These are phyloP conservation scores for Dimocarpus longan DNA, from an alignment of 345 rosid species.

Conservation along the genomic window DNA sequence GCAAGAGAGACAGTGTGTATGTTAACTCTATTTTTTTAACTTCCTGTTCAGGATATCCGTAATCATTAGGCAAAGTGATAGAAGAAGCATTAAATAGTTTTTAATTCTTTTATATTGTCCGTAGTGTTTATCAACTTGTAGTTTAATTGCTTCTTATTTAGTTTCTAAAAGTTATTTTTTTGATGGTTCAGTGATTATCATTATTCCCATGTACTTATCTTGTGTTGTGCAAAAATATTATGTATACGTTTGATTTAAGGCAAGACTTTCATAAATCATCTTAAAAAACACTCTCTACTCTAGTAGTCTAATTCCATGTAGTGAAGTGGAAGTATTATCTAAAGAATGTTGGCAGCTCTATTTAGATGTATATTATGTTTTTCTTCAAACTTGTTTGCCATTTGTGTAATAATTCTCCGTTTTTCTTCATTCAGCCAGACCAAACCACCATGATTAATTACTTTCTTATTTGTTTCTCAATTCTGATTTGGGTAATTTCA, in stretches of 20 bases:
- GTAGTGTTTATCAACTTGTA: background rate
- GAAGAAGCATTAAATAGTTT: background rate
- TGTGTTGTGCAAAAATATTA: background rate
- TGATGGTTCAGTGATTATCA: background rate
- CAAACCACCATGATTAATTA: background rate
- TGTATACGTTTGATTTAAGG: background rate
- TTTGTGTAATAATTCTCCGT: background rate
- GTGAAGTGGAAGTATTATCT: background rate
- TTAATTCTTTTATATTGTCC: background rate
- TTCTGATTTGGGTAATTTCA: too few species aligned
- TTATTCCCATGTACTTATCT: background rate
- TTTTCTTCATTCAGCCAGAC: background rate
- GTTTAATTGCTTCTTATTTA: background rate
- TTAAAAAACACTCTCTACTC: background rate
- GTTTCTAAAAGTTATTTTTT: background rate
- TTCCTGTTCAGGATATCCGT: constrained; percentile 21
- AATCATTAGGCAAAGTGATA: background rate
- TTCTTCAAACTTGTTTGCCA: background rate
- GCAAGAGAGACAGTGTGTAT: constrained; percentile 87
- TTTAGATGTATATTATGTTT: too few species aligned
- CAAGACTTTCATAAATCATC: background rate
- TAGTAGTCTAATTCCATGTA: background rate
- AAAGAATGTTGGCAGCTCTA: background rate
- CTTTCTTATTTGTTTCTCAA: background rate
- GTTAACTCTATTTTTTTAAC: constrained; percentile 26